Percentiles rank a stretch among this genome's conserved stretches.
Conservation (phyloP, 2,329 filamentous ascomycete species). For the Hypoxylon sp. region DNA sequence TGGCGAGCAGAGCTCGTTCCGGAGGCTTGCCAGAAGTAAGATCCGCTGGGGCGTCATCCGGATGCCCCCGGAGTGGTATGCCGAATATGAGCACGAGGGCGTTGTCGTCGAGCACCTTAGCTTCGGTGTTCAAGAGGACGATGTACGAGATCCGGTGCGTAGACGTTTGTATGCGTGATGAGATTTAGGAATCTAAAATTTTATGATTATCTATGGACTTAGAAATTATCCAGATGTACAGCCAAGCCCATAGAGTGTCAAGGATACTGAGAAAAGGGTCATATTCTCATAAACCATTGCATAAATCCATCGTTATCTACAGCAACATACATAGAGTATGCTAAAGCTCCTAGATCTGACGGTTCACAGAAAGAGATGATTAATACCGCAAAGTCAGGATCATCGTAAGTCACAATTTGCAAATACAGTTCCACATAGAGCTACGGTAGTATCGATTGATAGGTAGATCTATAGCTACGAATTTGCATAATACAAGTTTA, state of each 20-base stretch:
- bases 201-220: too few relatives aligned
- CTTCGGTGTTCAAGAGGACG: conserved; percentile 45
- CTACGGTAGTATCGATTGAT: conserved; percentile 34
- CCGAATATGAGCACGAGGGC: conserved; percentile 29
- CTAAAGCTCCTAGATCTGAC: neutral
- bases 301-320: neutral
- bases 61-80: conserved; percentile 44
- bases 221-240: neutral
- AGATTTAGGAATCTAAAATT: too few relatives aligned
- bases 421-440: neutral
- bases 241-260: neutral
- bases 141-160: conserved; percentile 30
- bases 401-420: conserved; percentile 3
- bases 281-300: neutral
- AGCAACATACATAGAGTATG: neutral
- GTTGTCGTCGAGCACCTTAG: conserved; percentile 40
- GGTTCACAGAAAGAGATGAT: neutral
- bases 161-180: conserved; percentile 41
- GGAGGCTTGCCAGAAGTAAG: conserved; percentile 38
- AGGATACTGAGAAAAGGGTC: neutral
- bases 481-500: conserved; percentile 39
- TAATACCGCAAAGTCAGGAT: neutral
- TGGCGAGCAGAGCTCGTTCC: conserved; percentile 17
- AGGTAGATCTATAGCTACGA: conserved; percentile 32
- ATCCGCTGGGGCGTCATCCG: conserved; percentile 45